Percentiles rank a stretch among this genome's conserved stretches.
Evolutionary conservation across 2,329 filamentous ascomycete genomes (phyloP).

Genomic region (Trichophyton equinum): DNA sequence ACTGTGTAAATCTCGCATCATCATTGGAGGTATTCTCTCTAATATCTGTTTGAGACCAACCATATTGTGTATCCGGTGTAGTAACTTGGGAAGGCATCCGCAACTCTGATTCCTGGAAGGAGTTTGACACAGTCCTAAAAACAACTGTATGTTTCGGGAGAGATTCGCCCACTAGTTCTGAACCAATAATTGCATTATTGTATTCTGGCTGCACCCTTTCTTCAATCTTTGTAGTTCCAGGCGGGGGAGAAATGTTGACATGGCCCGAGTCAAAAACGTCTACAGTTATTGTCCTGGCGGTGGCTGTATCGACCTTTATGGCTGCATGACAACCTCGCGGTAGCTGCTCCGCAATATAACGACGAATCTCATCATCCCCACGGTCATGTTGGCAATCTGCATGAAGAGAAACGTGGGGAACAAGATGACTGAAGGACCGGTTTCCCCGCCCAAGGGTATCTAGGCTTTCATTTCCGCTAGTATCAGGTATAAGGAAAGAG

Average conservation of each 20-base stretch:
- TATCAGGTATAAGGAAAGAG: slow-evolving; percentile 34
- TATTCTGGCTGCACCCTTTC: slow-evolving; percentile 34
- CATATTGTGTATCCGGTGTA: not conserved
- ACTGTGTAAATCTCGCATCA: not conserved
- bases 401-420: slow-evolving; percentile 22
- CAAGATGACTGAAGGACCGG: slow-evolving; percentile 13
- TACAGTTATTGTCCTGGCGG: slow-evolving; percentile 35
- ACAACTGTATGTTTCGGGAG: slow-evolving; percentile 34
- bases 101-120: slow-evolving; percentile 27
- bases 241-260: slow-evolving; percentile 33
- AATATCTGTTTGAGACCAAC: not conserved
- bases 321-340: slow-evolving; percentile 32
- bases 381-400: slow-evolving; percentile 27
- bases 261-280: slow-evolving; percentile 34
- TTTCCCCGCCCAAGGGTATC: slow-evolving; percentile 28
- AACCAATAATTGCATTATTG: slow-evolving; percentile 17
- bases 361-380: slow-evolving; percentile 34
- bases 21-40: not conserved
- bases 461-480: slow-evolving; percentile 25
- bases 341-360: slow-evolving; percentile 37
- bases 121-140: slow-evolving; percentile 34
- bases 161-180: slow-evolving; percentile 6
- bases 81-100: slow-evolving; percentile 8
- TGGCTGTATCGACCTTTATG: slow-evolving; percentile 32
- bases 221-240: slow-evolving; percentile 35